Evolutionary conservation across 768 basidiomycete genomes (phyloP).

Genomic region (Boletus subcaerulescens): DNA sequence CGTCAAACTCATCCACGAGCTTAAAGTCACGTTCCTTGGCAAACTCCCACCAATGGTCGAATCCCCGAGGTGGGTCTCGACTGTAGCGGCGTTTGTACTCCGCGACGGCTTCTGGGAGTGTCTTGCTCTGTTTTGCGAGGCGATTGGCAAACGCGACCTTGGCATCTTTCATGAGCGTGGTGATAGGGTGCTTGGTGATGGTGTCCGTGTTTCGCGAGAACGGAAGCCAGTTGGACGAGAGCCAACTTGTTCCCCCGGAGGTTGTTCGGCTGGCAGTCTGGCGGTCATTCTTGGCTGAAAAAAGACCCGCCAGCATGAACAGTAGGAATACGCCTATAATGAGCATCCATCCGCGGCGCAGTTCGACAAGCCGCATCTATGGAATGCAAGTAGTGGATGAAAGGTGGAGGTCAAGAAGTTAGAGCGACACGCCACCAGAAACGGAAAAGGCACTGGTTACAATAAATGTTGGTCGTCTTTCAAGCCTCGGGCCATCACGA

Average conservation of each 20-base stretch:
- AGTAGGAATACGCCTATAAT: constrained; percentile 40
- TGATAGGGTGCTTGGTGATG: constrained; percentile 67
- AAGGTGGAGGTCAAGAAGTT: background rate
- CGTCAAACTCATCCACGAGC: constrained; percentile 89
- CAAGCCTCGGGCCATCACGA: no score
- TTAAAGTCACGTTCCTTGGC: constrained; percentile 67
- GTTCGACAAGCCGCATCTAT: constrained; percentile 17
- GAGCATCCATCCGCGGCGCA: constrained; percentile 39
- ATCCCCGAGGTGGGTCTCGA: constrained; percentile 82
- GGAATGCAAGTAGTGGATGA: background rate
- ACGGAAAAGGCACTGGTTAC: no score
- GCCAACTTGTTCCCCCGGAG: constrained; percentile 9
- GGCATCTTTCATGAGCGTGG: constrained; percentile 79
- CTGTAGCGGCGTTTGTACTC: constrained; percentile 82
- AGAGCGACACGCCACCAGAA: background rate
- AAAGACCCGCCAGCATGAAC: constrained; percentile 51
- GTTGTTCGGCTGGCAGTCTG: background rate
- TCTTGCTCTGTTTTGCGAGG: constrained; percentile 73
- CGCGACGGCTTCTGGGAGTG: constrained; percentile 69
- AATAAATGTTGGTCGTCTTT: no score
- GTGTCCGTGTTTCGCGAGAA: background rate
- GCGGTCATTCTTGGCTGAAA: constrained; percentile 35
- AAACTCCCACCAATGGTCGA: constrained; percentile 88
- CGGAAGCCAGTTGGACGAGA: constrained; percentile 6
- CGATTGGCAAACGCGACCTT: constrained; percentile 66